Evolutionary conservation across 805 yeast species (phyloP).

Genomic region (Zygotorulaspora chibaensis): DNA sequence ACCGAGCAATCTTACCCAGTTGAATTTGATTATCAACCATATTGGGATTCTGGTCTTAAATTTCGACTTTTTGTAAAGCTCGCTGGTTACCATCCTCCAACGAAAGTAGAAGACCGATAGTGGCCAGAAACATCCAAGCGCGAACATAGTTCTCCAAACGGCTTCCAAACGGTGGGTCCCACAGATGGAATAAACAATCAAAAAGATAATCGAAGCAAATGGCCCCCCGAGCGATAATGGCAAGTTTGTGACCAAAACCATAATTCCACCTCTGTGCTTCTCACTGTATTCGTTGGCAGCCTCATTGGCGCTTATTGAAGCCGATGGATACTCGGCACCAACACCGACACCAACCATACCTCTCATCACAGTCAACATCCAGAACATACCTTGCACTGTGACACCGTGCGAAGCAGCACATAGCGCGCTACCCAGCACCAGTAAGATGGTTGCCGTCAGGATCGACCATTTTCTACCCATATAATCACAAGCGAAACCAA

Average conservation of each 20-base stretch:
- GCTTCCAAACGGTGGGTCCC: constrained; percentile 44
- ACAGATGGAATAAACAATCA: constrained; percentile 62
- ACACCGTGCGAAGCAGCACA: constrained; percentile 71
- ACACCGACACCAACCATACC: constrained; percentile 77
- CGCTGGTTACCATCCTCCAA: constrained; percentile 62
- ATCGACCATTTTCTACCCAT: constrained; percentile 70
- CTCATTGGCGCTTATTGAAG: constrained; percentile 64
- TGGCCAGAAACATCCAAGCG: constrained; percentile 65
- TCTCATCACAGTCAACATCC: constrained; percentile 71
- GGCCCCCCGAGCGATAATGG: constrained; percentile 78
- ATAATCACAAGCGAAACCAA: constrained; percentile 63
- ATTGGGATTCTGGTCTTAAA: constrained; percentile 57
- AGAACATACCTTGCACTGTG: constrained; percentile 57
- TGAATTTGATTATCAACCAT: constrained; percentile 54
- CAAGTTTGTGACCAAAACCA: constrained; percentile 63
- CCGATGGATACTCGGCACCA: constrained; percentile 73
- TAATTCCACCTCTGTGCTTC: constrained; percentile 60
- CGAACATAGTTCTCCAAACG: constrained; percentile 68
- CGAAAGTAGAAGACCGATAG: constrained; percentile 68
- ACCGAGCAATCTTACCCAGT: constrained; percentile 66
- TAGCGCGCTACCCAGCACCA: constrained; percentile 59
- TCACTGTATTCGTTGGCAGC: constrained; percentile 64
- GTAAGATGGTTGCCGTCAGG: constrained; percentile 54
- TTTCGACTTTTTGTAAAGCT: constrained; percentile 59
- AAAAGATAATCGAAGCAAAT: constrained; percentile 61